Evolutionary conservation across 768 basidiomycete species (phyloP).

Genomic region (Coprinellus micaceus): DNA sequence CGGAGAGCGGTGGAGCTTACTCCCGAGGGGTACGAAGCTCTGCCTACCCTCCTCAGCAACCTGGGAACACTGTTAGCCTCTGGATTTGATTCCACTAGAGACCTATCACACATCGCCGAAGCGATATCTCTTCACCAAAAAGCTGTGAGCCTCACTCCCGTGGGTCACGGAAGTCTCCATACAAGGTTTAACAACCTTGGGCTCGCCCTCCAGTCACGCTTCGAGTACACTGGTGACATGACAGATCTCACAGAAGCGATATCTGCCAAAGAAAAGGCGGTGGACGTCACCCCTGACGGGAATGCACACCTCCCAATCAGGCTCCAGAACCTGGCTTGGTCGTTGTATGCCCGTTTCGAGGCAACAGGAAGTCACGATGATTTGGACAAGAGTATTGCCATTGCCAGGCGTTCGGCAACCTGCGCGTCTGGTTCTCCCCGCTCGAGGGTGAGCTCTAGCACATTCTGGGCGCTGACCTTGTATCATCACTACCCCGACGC

Average conservation of each 20-base stretch:
- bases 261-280: neutral
- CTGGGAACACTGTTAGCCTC: neutral
- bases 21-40: neutral
- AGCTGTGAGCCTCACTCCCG: neutral
- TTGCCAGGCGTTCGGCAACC: neutral
- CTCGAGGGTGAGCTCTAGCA: neutral
- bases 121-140: neutral
- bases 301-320: neutral
- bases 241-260: neutral
- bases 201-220: neutral
- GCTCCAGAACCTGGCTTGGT: neutral
- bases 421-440: constrained; percentile 6
- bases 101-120: neutral
- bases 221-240: neutral
- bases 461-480: neutral
- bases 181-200: neutral
- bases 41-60: neutral
- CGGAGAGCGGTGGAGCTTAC: neutral
- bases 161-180: neutral
- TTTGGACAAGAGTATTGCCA: neutral
- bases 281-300: neutral
- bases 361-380: neutral
- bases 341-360: neutral
- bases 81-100: neutral
- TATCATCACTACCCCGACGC: neutral